Base-by-base conservation (phyloP, 2,329 filamentous ascomycete genomes). In the Trichothecium sympodiale region DNA sequence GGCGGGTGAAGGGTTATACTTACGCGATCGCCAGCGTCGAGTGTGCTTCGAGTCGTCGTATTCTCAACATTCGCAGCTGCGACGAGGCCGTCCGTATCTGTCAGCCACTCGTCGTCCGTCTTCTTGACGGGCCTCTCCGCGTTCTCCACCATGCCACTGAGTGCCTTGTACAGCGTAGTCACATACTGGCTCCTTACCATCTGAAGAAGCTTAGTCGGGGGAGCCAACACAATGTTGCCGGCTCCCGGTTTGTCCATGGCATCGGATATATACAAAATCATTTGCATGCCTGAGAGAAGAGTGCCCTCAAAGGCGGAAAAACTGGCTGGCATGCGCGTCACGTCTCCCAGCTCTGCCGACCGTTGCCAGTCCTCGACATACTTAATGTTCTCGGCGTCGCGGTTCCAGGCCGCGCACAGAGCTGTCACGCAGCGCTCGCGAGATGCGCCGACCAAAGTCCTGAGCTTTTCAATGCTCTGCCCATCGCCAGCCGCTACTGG, bases 111-210 rank as follows among this genome's bases (percentile, higher is more conserved):
- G 40, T 77, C 71, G 31, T 80, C 77, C 1, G 74, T 63, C 46
- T 75, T 77, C 46, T 78, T 74, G 12, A 77, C 57, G 3, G 79
- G 72, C 38, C 77, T 77, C 59, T 96, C 87, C 3, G 91, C 89
- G 56, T 94, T 96, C 59, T 96, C 91, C 1, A 98, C 87, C 77
- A 98, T 89, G 16, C 89, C 91, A 48, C 85, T 93, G 27, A 98
- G 63, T 6, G 86, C 86, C 56, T 94, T 94, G 60, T 96, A 96
- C 30, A 98, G 64, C 39, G 88, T 94, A 6, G 82, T 87, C 13
- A 94, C 87, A 51, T 98, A 98, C 52, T 94, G 86, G 44, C 79
- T 82, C 44, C 88, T 76, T 13, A 96, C 86, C 74, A 88, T 86
- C 55, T 94, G 84, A 30, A 96, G 65, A 30, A 95, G 64, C 56